Evolutionary conservation across 2,329 filamentous ascomycete species (phyloP), one percentile per base, ranked within the genome.

Genomic region (Fusarium marasasianum): DNA sequence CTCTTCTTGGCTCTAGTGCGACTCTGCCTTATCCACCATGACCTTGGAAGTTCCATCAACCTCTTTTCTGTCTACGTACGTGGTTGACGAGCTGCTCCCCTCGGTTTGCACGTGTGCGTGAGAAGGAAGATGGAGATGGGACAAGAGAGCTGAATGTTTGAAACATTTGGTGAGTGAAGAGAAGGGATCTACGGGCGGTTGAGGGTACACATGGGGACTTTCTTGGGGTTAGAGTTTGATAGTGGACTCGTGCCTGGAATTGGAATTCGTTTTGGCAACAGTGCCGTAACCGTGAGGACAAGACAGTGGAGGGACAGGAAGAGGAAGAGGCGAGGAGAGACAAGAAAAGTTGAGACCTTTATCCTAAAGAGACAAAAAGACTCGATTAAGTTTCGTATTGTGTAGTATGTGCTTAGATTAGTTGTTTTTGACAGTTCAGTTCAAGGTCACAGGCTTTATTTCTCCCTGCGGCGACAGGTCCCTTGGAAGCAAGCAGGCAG

Each of bases 181-280:
- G 29, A n/a, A 45, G 58, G 31, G 56, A 69, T 56, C 57, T 53
- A 69, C 53, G 35, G 35, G 29, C 9, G 43, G n/a, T 33, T 60
- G 40, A 22, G 20, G 44, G n/a, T 40, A 22, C 29, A 45, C 45
- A 64, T n/a, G 57, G 51, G 35, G 50, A 40, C 40, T 35, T 24
- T 35, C 33, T 37, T 29, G 29, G 24, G 47, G 54, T 56, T 66
- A 45, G 48, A 71, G 54, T 66, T 71, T 60, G 61, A 55, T 63
- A 71, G 66, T 71, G 66, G 48, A 62, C 59, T 66, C 70, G 59
- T 73, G 70, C 70, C 70, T 73, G 70, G 70, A 62, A 61, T 66
- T 66, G 51, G 51, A 41, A 55, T 55, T 55, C 37, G 51, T 66
- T 69, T 69, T 37, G 38, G 47, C 50, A 48, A 29, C 55, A 59